Evolutionary conservation across 2,329 filamentous ascomycete species (phyloP).

Genomic region (Stenocarpella maydis): DNA sequence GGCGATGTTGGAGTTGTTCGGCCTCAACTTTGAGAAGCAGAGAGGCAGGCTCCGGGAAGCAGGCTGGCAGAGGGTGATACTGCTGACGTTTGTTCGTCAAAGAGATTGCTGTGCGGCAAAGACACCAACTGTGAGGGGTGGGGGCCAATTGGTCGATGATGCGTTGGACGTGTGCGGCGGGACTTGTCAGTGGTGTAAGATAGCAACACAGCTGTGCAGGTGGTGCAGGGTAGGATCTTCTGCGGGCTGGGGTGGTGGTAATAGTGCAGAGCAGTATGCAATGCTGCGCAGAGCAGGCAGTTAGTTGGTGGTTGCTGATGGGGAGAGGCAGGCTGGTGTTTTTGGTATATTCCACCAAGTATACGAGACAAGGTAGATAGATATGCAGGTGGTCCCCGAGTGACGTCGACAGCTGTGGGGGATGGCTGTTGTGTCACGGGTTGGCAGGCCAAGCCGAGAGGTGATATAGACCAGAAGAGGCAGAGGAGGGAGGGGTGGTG

Average conservation of each 20-base stretch:
- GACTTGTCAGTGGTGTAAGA: not conserved
- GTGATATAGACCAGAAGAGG: not conserved
- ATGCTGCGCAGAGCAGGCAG: slow-evolving; percentile 1
- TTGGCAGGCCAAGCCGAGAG: slow-evolving; percentile 13
- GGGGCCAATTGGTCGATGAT: slow-evolving; percentile 15
- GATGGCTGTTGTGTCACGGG: slow-evolving; percentile 25
- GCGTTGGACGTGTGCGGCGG: not conserved
- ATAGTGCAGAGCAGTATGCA: not conserved
- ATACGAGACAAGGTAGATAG: not conserved
- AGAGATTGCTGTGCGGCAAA: too few relatives aligned
- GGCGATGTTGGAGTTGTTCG: not conserved
- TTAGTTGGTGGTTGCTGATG: too few relatives aligned
- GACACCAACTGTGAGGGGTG: not conserved
- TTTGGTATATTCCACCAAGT: too few relatives aligned
- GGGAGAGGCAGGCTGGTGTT: too few relatives aligned
- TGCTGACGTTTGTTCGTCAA: slow-evolving; percentile 20
- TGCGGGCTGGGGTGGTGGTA: not conserved
- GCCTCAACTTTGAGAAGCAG: slow-evolving; percentile 13
- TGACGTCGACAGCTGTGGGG: slow-evolving; percentile 21
- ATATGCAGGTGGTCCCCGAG: slow-evolving; percentile 23
- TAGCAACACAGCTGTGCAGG: not conserved
- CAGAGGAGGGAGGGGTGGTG: not conserved
- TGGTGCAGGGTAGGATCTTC: slow-evolving; percentile 10
- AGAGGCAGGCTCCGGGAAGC: slow-evolving; percentile 1
- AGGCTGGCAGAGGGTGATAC: slow-evolving; percentile 20